phyloP scores from a whole-genome alignment of 163 green algal species.

The Coccomyxa subellipsoidea region DNA sequence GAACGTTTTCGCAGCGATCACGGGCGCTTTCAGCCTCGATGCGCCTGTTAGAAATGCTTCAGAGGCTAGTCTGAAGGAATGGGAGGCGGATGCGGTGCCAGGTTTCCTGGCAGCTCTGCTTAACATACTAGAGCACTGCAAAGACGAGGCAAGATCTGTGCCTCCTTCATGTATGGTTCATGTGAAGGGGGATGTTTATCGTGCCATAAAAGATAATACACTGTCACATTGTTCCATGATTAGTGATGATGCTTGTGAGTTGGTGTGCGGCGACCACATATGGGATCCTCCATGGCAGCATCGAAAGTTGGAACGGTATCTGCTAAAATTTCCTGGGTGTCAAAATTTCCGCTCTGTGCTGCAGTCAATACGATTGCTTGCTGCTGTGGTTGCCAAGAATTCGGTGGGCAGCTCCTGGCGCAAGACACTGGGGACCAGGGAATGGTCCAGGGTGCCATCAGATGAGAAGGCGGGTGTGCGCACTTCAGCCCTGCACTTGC shows the following conservation, averaged over 20 bases:
- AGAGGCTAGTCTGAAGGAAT: conserved; percentile 51
- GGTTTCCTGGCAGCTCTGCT: conserved; percentile 69
- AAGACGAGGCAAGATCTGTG: conserved; percentile 48
- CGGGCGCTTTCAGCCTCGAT: neutral
- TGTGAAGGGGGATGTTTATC: neutral
- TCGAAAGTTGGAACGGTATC: neutral
- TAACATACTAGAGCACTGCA: conserved; percentile 53
- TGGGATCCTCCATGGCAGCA: neutral
- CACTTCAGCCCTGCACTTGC: conserved; percentile 28
- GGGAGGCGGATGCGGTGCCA: conserved; percentile 64
- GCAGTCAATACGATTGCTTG: conserved; percentile 66
- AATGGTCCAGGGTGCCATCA: conserved; percentile 72
- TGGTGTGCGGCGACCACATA: no score
- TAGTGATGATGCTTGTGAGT: no score
- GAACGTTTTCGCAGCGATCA: neutral
- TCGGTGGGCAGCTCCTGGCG: conserved; percentile 74
- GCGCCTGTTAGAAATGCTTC: conserved; percentile 17
- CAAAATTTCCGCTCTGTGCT: neutral
- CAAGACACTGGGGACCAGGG: conserved; percentile 71
- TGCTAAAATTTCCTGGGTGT: neutral
- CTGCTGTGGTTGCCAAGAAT: conserved; percentile 82
- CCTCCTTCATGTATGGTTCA: neutral
- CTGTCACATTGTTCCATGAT: neutral
- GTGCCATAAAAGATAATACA: neutral
- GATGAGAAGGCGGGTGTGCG: conserved; percentile 64